Percentiles rank a stretch among this genome's conserved stretches.
These are phyloP conservation scores for Blastobotrys apis DNA, from an alignment of 1,139 yeast species.

Conservation along the genomic window DNA sequence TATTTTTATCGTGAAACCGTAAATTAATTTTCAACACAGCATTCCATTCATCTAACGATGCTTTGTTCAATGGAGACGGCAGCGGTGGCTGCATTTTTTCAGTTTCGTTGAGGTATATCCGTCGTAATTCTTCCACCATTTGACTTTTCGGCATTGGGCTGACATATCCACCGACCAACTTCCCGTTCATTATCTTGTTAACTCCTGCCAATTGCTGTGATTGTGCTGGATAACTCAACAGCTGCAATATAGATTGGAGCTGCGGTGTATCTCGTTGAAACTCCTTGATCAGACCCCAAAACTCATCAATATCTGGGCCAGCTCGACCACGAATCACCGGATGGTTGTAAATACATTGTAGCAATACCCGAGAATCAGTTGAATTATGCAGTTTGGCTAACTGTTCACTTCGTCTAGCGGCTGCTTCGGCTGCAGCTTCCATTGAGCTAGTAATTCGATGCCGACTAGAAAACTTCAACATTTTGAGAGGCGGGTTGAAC, in stretches of 20 bases:
- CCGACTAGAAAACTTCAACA: too few relatives aligned
- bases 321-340: too few relatives aligned
- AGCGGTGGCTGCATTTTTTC: slow-evolving; percentile 7
- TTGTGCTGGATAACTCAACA: neutral
- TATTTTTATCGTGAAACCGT: slow-evolving; percentile 6
- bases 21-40: neutral
- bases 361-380: too few relatives aligned
- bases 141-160: slow-evolving; percentile 2
- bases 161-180: neutral
- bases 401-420: too few relatives aligned
- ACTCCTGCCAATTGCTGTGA: neutral
- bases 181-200: neutral
- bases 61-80: neutral
- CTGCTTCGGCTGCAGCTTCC: too few relatives aligned
- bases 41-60: slow-evolving; percentile 7
- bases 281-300: neutral
- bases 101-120: slow-evolving; percentile 7
- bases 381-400: too few relatives aligned
- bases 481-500: too few relatives aligned
- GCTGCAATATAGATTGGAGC: neutral
- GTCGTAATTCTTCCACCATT: slow-evolving; percentile 5
- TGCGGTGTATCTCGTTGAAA: neutral
- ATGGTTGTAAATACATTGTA: too few relatives aligned
- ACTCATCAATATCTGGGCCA: neutral
- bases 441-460: too few relatives aligned